A percentile compares a stretch with the other conserved stretches of the same genome.
Evolutionary conservation across 345 rosid genomes (phyloP).

Genomic region (Turritis glabra): DNA sequence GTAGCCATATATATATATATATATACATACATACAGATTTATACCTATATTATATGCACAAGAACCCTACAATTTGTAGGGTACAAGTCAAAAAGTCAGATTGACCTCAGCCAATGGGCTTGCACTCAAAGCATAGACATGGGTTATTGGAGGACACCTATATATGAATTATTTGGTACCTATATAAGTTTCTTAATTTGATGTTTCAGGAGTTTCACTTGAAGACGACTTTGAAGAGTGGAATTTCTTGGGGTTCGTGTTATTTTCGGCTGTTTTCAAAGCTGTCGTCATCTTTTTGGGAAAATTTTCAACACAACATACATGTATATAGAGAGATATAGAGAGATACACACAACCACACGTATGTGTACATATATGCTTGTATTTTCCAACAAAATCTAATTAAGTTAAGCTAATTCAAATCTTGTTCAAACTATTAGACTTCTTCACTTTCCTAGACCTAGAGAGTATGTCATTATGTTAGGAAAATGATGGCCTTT

Average conservation of each 20-base stretch:
- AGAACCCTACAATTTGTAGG: conserved; percentile 21
- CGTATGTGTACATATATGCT: neutral
- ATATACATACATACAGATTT: neutral
- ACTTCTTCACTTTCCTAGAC: conserved; percentile 13
- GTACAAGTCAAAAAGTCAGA: conserved; percentile 28
- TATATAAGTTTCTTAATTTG: conserved; percentile 20
- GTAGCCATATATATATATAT: neutral
- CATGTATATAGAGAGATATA: neutral
- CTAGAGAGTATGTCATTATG: neutral
- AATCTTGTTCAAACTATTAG: conserved; percentile 25
- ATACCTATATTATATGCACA: neutral
- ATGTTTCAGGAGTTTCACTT: conserved; percentile 36
- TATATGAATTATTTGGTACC: conserved; percentile 19
- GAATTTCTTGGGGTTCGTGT: conserved; percentile 29
- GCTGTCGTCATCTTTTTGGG: conserved; percentile 18
- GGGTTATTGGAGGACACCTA: conserved; percentile 33
- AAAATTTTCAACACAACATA: neutral
- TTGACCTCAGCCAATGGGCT: conserved; percentile 33
- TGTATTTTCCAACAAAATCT: conserved; percentile 16
- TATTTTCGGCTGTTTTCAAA: conserved; percentile 27
- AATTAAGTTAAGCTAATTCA: neutral
- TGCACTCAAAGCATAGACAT: conserved; percentile 16
- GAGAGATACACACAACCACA: neutral
- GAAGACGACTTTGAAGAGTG: conserved; percentile 35
- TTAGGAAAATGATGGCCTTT: conserved; percentile 14